These are phyloP conservation scores for Aspergillus panamensis DNA, from an alignment of 495 filamentous ascomycete species.

Conservation along the genomic window DNA sequence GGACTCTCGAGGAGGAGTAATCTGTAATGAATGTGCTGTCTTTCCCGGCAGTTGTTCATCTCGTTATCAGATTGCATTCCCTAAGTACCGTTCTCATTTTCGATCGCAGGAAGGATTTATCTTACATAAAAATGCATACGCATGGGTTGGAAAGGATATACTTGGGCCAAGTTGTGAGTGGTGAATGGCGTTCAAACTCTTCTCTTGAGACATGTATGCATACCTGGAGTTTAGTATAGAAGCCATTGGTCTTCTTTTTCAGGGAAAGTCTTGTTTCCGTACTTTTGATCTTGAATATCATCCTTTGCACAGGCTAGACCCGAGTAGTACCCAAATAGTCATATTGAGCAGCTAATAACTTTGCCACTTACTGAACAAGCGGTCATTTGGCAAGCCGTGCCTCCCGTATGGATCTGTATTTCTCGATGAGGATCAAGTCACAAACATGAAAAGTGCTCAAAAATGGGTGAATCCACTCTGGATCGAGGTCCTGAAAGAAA, in stretches of 20 bases:
- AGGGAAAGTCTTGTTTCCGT: neutral
- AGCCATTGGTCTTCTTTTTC: neutral
- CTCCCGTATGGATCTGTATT: too few relatives aligned
- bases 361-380: too few relatives aligned
- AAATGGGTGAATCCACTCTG: too few relatives aligned
- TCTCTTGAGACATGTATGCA: neutral
- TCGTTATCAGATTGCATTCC: too few relatives aligned
- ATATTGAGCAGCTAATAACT: too few relatives aligned
- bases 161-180: neutral
- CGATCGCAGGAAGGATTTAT: neutral
- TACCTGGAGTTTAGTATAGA: neutral
- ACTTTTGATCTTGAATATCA: neutral
- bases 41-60: neutral
- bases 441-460: too few relatives aligned
- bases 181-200: neutral
- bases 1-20: conserved; percentile 37
- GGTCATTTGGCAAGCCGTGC: too few relatives aligned
- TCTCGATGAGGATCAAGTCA: too few relatives aligned
- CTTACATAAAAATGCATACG: neutral
- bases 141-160: neutral
- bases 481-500: too few relatives aligned
- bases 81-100: too few relatives aligned
- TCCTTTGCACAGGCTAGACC: too few relatives aligned
- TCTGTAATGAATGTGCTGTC: neutral
- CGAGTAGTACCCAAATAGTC: too few relatives aligned